Percentiles rank a stretch among this genome's conserved stretches.
Conservation (phyloP, 495 filamentous ascomycete species). For the Thermochaetoides thermophila region DNA sequence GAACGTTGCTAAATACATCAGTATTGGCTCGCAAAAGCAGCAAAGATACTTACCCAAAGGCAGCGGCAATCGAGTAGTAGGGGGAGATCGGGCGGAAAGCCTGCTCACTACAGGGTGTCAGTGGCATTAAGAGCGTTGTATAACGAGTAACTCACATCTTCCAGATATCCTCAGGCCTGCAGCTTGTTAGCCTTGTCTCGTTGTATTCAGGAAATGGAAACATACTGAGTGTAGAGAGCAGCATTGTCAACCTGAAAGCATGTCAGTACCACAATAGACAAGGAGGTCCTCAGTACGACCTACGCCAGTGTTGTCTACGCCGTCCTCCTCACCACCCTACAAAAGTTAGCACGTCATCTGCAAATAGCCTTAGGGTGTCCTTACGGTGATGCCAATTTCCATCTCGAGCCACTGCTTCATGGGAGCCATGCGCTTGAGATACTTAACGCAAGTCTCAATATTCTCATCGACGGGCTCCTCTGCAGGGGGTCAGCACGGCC, state of each 20-base stretch:
- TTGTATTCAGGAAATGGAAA: too few species aligned
- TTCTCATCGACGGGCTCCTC: constrained; percentile 84
- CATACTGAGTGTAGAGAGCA: constrained; percentile 76
- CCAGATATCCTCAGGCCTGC: constrained; percentile 71
- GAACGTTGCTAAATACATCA: constrained; percentile 61
- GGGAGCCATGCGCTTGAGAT: constrained; percentile 78
- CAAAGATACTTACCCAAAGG: constrained; percentile 38
- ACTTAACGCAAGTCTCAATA: constrained; percentile 77
- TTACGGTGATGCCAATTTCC: constrained; percentile 38
- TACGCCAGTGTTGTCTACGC: constrained; percentile 62
- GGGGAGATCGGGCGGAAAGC: constrained; percentile 66
- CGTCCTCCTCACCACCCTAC: constrained; percentile 76
- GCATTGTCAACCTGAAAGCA: constrained; percentile 62
- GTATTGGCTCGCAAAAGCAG: not conserved
- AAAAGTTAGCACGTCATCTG: not conserved
- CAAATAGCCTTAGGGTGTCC: constrained; percentile 57
- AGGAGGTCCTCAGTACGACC: not conserved
- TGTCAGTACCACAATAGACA: not conserved
- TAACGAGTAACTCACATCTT: constrained; percentile 40
- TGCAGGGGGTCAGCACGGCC: constrained; percentile 6
- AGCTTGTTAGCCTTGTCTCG: not conserved
- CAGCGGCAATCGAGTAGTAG: constrained; percentile 96
- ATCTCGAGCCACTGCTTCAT: constrained; percentile 99
- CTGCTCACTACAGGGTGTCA: constrained; percentile 31
- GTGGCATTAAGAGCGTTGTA: not conserved